These are phyloP conservation scores for Colletotrichum ledebouriae DNA, from an alignment of 2,329 filamentous ascomycete genomes.

Conservation along the genomic window DNA sequence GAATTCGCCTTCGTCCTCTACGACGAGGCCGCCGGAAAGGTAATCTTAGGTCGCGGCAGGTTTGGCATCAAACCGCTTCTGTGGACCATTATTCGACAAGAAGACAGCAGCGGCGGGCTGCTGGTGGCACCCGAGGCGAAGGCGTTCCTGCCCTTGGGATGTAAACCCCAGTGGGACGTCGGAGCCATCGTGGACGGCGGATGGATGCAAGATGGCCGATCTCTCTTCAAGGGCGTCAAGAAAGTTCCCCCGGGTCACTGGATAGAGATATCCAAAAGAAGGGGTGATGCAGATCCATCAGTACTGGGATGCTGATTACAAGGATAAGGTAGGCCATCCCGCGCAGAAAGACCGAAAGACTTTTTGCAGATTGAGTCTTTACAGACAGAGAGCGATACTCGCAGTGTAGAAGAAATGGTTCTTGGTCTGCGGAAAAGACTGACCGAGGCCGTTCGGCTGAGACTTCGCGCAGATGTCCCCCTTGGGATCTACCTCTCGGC, in stretches of 20 bases:
- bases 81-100: constrained; percentile 53
- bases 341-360: rapidly evolving
- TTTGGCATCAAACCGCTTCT: constrained; percentile 70
- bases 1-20: constrained; percentile 68
- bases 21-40: constrained; percentile 53
- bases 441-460: constrained; percentile 63
- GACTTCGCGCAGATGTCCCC: constrained; percentile 69
- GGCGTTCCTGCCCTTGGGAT: constrained; percentile 64
- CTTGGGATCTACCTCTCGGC: constrained; percentile 69
- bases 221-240: constrained; percentile 62
- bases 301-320: constrained; percentile 68
- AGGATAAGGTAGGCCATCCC: constrained; percentile 59
- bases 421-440: constrained; percentile 63
- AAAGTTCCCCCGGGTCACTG: constrained; percentile 60
- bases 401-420: constrained; percentile 63
- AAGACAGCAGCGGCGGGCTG: constrained; percentile 49
- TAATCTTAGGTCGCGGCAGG: constrained; percentile 66
- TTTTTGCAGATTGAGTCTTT: no score
- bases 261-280: constrained; percentile 54
- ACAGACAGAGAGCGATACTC: constrained; percentile 53
- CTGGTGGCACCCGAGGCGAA: constrained; percentile 67
- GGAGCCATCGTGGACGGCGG: constrained; percentile 57
- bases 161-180: constrained; percentile 58
- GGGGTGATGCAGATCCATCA: constrained; percentile 53
- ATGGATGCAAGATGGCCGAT: constrained; percentile 60